Conservation (phyloP, 768 basidiomycete genomes). For the Amanita rubescens region DNA sequence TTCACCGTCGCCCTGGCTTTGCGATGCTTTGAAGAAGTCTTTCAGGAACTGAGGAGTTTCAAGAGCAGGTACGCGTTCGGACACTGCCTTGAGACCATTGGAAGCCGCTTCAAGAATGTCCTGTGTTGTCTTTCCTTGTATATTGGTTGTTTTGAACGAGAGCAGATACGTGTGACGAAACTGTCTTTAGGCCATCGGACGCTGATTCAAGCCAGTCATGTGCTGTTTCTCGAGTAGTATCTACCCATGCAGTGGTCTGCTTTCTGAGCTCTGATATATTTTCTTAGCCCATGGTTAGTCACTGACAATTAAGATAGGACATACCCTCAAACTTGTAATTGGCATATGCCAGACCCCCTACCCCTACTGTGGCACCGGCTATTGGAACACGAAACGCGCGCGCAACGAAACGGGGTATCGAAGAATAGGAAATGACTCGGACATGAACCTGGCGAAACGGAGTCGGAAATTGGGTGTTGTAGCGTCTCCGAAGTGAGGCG, state of each 20-base stretch:
- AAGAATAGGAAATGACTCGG: constrained; percentile 76
- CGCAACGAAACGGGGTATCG: constrained; percentile 83
- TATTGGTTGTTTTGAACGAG: constrained; percentile 16
- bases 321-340: constrained; percentile 95
- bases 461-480: constrained; percentile 24
- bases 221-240: constrained; percentile 58
- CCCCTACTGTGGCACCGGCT: constrained; percentile 84
- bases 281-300: background rate
- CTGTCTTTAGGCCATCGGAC: constrained; percentile 56
- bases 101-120: constrained; percentile 68
- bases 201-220: constrained; percentile 66
- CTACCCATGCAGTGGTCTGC: constrained; percentile 60
- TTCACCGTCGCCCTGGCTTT: constrained; percentile 23
- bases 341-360: constrained; percentile 87
- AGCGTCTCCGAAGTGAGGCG: constrained; percentile 43
- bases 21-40: constrained; percentile 38
- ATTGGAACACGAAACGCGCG: constrained; percentile 85
- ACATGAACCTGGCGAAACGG: constrained; percentile 60
- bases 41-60: constrained; percentile 65
- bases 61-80: constrained; percentile 46
- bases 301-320: constrained; percentile 13
- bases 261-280: constrained; percentile 57
- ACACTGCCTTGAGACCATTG: constrained; percentile 54
- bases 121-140: constrained; percentile 21
- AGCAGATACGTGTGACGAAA: constrained; percentile 50